A percentile compares a stretch with the other conserved stretches of the same genome.
phyloP scores from a whole-genome alignment of 805 yeast species.

The Candida verbasci region DNA sequence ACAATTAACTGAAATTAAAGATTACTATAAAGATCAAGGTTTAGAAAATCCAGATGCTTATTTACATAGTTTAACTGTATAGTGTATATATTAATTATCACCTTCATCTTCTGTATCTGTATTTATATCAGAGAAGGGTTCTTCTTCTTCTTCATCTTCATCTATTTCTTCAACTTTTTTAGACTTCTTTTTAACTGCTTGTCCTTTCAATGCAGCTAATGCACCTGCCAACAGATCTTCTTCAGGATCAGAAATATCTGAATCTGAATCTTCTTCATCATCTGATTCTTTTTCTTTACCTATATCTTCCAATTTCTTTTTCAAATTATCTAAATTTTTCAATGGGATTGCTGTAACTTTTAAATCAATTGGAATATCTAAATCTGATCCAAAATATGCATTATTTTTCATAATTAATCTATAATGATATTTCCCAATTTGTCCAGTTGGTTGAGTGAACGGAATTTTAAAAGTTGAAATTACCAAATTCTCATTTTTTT shows the following conservation, averaged over 20 bases:
- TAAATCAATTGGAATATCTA: slow-evolving; percentile 67
- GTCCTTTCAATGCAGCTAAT: slow-evolving; percentile 65
- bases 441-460: slow-evolving; percentile 62
- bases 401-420: slow-evolving; percentile 67
- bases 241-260: slow-evolving; percentile 62
- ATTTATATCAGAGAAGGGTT: slow-evolving; percentile 41
- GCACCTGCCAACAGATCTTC: slow-evolving; percentile 77
- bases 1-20: slow-evolving; percentile 30
- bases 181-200: slow-evolving; percentile 37
- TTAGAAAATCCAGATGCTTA: slow-evolving; percentile 48
- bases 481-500: slow-evolving; percentile 35
- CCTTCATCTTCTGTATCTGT: slow-evolving; percentile 43
- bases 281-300: slow-evolving; percentile 33
- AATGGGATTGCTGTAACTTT: slow-evolving; percentile 55
- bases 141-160: slow-evolving; percentile 35
- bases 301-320: slow-evolving; percentile 6
- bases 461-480: slow-evolving; percentile 76
- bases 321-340: slow-evolving; percentile 2
- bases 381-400: slow-evolving; percentile 78
- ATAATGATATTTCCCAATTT: slow-evolving; percentile 61
- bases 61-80: slow-evolving; percentile 28
- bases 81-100: slow-evolving; percentile 10
- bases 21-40: slow-evolving; percentile 45
- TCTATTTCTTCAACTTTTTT: slow-evolving; percentile 22
- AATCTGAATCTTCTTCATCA: slow-evolving; percentile 43